Evolutionary conservation across 768 basidiomycete genomes (phyloP), one percentile per base, ranked within the genome.

Genomic region (Phlebiopsis flavidoalba): DNA sequence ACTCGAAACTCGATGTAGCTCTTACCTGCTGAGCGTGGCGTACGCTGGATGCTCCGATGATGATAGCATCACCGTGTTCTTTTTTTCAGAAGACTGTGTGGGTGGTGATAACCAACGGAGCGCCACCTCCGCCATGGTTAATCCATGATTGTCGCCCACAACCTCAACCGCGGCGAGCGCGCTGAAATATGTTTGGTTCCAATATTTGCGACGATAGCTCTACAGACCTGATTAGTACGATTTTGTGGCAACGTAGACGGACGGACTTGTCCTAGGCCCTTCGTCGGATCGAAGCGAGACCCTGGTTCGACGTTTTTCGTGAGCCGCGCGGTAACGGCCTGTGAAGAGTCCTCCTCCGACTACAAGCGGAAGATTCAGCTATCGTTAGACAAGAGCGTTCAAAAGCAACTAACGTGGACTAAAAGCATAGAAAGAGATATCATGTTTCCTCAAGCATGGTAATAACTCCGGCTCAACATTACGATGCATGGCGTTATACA

Each of bases 1-100:
- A 43, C 1, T 24, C 54, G 12, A 35, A 36, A 78, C 80, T 72
- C 80, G 19, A 19, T 21, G 51, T 47, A n/a, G 26, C 21, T 48
- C 60, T 2, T n/a, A 61, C 60, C 54, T 61, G 73, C 67, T 86
- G 78, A 51, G 86, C 80, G 64, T 88, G 86, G 33, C 74, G 73
- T 63, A 81, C 53, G 60, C 77, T 83, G 4, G 80, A 83, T 26
- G 85, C 86, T n/a, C 86, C 86, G 64, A 89, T 86, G 58, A 88
- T 72, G 59, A 87, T 72, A 22, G 79, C 70, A 64, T 83, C 81
- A 11, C 80, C 78, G 24, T 74, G 65, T 62, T 83, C 80, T 8
- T 77, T 71, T n/a, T 64, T 79, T 75, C 65, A 80, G 66, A 43
- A 72, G 65, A n/a, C 78, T 79, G 67, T 83, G 81, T n/a, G n/a